Percentiles rank a stretch among this genome's conserved stretches.
These are phyloP conservation scores for Musa beccarii DNA, from an alignment of 176 grass and related monocot genomes.

Conservation along the genomic window DNA sequence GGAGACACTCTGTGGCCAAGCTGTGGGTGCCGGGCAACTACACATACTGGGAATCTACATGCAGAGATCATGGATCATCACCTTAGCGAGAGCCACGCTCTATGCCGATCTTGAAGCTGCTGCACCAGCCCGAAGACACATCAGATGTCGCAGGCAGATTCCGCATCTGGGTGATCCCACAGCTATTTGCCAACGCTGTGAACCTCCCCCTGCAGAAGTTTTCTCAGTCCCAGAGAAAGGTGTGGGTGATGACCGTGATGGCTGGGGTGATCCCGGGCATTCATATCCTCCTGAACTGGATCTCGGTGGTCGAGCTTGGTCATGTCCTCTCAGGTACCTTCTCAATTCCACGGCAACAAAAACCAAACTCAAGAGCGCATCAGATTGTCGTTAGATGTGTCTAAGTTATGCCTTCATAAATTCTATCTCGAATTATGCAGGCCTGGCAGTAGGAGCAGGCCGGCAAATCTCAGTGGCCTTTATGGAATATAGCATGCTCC, in stretches of 20 bases:
- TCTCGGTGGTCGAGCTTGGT: constrained; percentile 37
- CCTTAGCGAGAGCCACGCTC: constrained; percentile 25
- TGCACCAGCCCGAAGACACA: constrained; percentile 38
- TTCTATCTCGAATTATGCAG: too few species aligned
- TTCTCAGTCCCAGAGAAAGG: constrained; percentile 61
- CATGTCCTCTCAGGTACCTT: too few species aligned
- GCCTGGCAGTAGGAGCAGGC: too few species aligned
- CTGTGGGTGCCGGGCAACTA: constrained; percentile 42
- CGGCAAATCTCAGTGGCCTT: too few species aligned
- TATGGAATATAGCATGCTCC: too few species aligned
- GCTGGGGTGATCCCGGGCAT: constrained; percentile 20
- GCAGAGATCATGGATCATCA: constrained; percentile 77
- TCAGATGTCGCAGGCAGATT: constrained; percentile 31
- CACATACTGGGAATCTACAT: constrained; percentile 60
- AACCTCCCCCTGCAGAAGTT: constrained; percentile 80
- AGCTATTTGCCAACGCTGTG: constrained; percentile 47
- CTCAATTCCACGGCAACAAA: too few species aligned
- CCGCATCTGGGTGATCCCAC: constrained; percentile 40
- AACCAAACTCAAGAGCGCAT: too few species aligned
- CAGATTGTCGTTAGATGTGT: too few species aligned
- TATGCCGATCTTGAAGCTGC: constrained; percentile 42
- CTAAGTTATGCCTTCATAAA: too few species aligned
- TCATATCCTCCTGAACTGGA: constrained; percentile 44
- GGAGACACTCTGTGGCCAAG: constrained; percentile 78
- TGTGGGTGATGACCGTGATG: constrained; percentile 43